Conservation (phyloP, 1,284 basidiomycete species). For the Malassezia nana region DNA sequence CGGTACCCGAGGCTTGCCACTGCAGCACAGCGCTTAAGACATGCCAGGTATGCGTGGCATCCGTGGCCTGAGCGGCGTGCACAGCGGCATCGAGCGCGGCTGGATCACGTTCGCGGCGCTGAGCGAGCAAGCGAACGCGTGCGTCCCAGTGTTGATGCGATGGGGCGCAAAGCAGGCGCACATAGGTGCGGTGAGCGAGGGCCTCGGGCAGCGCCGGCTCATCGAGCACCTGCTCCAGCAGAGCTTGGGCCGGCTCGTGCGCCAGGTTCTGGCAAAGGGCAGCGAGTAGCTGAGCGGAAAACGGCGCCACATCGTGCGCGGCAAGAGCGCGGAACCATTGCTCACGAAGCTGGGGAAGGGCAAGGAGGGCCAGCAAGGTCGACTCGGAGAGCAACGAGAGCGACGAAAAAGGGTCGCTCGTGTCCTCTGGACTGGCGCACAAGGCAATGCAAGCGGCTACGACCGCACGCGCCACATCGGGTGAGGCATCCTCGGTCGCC, state of each 20-base stretch:
- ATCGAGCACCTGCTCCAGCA: slow-evolving; percentile 21
- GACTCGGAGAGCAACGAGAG: slow-evolving; percentile 23
- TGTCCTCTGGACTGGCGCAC: slow-evolving; percentile 23
- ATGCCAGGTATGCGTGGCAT: slow-evolving; percentile 24
- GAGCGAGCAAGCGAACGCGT: slow-evolving; percentile 25
- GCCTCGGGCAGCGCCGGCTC: slow-evolving; percentile 17
- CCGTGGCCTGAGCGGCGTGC: slow-evolving; percentile 14
- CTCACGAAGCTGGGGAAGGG: slow-evolving; percentile 16
- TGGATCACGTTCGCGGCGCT: slow-evolving; percentile 23
- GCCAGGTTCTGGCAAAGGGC: slow-evolving; percentile 21
- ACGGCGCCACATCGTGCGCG: slow-evolving; percentile 25
- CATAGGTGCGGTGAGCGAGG: slow-evolving; percentile 14
- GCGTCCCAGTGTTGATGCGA: slow-evolving; percentile 16
- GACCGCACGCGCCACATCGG: slow-evolving; percentile 22
- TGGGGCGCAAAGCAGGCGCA: slow-evolving; percentile 21
- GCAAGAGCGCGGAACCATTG: slow-evolving; percentile 17
- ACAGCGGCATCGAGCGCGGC: slow-evolving; percentile 28
- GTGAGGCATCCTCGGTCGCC: slow-evolving; percentile 4
- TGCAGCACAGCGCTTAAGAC: slow-evolving; percentile 26
- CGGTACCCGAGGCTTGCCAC: slow-evolving; percentile 21
- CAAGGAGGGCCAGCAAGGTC: slow-evolving; percentile 20
- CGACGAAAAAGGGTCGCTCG: slow-evolving; percentile 18
- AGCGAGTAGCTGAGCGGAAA: slow-evolving; percentile 23
- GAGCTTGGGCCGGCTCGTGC: slow-evolving; percentile 14
- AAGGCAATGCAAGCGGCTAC: slow-evolving; percentile 30